phyloP scores from a whole-genome alignment of 164 flowering plant genomes.

The Annona squamosa region DNA sequence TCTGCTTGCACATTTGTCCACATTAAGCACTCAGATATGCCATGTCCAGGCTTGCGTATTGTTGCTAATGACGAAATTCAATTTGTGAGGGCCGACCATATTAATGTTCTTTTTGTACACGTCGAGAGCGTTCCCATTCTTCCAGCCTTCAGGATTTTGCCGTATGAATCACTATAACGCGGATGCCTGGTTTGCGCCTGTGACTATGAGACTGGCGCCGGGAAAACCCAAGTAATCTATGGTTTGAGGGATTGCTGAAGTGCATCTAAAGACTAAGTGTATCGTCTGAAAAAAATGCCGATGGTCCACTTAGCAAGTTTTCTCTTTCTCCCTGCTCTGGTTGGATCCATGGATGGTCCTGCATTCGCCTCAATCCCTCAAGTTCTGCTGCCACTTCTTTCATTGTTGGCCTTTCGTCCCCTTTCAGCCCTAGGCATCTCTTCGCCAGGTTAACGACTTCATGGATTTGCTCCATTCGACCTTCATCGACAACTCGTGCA shows the following conservation, averaged over 20 bases:
- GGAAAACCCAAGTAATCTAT: too few relatives aligned
- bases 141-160: too few relatives aligned
- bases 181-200: too few relatives aligned
- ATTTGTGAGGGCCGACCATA: too few relatives aligned
- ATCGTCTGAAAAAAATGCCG: not conserved
- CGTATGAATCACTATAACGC: too few relatives aligned
- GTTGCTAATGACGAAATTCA: too few relatives aligned
- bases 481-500: slow-evolving; percentile 14
- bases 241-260: not conserved
- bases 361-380: slow-evolving; percentile 9
- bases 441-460: slow-evolving; percentile 6
- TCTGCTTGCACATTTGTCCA: too few relatives aligned
- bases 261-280: not conserved
- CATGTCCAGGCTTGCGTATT: too few relatives aligned
- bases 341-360: slow-evolving; percentile 1
- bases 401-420: slow-evolving; percentile 18
- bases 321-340: not conserved
- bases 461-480: slow-evolving; percentile 15
- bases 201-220: too few relatives aligned
- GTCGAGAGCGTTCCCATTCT: too few relatives aligned
- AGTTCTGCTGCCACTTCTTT: slow-evolving; percentile 18
- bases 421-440: slow-evolving; percentile 11
- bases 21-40: too few relatives aligned
- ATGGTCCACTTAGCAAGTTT: slow-evolving; percentile 1
- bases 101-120: too few relatives aligned